These are phyloP conservation scores for Colletotrichum coccodes DNA, from an alignment of 2,329 filamentous ascomycete genomes.

Conservation along the genomic window DNA sequence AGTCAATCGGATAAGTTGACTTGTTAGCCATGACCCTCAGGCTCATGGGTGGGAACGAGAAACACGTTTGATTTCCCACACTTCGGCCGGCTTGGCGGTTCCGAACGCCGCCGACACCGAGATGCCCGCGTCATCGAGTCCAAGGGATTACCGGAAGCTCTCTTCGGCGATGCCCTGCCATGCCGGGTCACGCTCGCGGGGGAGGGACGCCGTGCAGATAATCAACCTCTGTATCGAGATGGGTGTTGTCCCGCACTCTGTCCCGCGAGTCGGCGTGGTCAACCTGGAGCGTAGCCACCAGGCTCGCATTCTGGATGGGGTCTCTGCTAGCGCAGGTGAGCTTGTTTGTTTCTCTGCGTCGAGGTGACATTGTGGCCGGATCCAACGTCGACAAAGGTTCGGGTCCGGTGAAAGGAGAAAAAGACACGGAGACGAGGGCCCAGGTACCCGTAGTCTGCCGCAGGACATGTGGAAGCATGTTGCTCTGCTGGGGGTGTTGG, in stretches of 20 bases:
- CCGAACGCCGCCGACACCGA: conserved; percentile 5
- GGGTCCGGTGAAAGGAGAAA: not conserved
- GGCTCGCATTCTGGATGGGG: not conserved
- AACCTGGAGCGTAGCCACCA: not conserved
- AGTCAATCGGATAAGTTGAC: too few species aligned
- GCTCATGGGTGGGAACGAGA: not conserved
- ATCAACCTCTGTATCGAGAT: not conserved
- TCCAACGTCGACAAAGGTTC: not conserved
- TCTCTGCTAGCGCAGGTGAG: not conserved
- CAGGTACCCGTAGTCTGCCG: not conserved
- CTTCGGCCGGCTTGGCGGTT: conserved; percentile 1
- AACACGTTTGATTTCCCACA: not conserved
- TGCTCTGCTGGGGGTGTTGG: not conserved
- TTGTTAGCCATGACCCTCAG: not conserved
- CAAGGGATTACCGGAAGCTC: not conserved
- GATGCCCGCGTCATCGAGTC: conserved; percentile 21
- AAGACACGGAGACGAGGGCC: not conserved
- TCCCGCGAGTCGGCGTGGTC: conserved; percentile 1
- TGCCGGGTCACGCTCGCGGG: conserved; percentile 11
- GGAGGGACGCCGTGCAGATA: not conserved
- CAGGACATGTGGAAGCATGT: not conserved
- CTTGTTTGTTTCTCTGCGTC: conserved; percentile 14
- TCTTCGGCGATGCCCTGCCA: conserved; percentile 6
- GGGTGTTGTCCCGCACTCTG: not conserved
- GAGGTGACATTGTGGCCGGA: conserved; percentile 1